Evolutionary conservation across 805 yeast genomes (phyloP), one percentile per base, ranked within the genome.

Genomic region (Candida glaebosa): DNA sequence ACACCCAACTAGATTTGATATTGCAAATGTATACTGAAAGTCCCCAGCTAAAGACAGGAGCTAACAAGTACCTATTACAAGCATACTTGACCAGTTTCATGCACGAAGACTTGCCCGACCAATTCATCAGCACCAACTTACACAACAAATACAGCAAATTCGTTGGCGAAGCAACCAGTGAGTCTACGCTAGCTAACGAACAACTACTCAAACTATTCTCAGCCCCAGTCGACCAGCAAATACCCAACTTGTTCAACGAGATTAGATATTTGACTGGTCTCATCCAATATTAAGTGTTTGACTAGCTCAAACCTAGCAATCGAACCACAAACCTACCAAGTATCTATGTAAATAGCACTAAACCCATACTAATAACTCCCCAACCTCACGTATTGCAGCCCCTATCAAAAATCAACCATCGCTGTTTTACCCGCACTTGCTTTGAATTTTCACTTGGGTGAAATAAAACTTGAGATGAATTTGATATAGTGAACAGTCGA

Each of bases 171-270:
- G 46, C 50, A 7, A 35, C 43, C 9, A 17, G 31, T 2, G 40
- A 39, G 12, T 46, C 53, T 41, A 37, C 37, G 18, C 35, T 40
- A 7, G 38, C 47, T 12, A 40, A 48, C 35, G 40, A 41, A 30
- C 44, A 33, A 2, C 42, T 53, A 34, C 41, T 46, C n/a, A 14
- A 10, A 14, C n/a, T 9, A 7, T 50, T 64, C 24, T 50, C 67
- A 25, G 47, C 28, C 1, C 63, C 71, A 3, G 33, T 6, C 5
- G 59, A 58, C 3, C 33, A 38, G 8, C 69, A 69, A 43, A 38
- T 56, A 4, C 75, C 75, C 1, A 61, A 53, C 43, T 51, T 69
- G 38, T 52, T 51, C 47, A 69, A 69, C 46, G 73, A 69, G 47
- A 39, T 65, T 4, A 49, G 44, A 38, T 56, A 48, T 31, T 39